Evolutionary conservation across 768 basidiomycete genomes (phyloP).

Genomic region (Coprinellus aureogranulatus): DNA sequence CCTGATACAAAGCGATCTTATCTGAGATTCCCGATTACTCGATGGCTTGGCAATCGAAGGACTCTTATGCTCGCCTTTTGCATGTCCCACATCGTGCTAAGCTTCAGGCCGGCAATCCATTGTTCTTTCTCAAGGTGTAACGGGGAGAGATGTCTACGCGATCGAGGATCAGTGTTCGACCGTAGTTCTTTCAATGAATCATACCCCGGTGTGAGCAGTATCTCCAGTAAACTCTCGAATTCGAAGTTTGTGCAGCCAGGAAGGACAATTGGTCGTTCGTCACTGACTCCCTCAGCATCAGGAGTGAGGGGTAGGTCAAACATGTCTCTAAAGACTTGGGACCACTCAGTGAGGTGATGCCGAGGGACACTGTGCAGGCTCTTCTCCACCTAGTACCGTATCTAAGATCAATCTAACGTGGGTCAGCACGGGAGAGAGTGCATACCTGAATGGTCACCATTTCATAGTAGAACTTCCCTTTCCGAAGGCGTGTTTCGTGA

Average conservation of each 20-base stretch:
- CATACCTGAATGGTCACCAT: not conserved
- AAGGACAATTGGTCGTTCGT: not conserved
- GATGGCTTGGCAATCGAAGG: not conserved
- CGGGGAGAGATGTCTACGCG: not conserved
- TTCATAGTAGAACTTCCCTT: not conserved
- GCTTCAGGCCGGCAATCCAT: not conserved
- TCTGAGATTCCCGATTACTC: not conserved
- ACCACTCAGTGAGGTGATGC: not conserved
- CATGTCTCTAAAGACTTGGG: not conserved
- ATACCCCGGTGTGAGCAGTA: not conserved
- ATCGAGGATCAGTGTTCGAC: not conserved
- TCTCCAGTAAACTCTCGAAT: not conserved
- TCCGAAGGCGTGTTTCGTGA: not conserved
- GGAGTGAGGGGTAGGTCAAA: not conserved
- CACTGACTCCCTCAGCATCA: not conserved
- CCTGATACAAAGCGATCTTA: not conserved
- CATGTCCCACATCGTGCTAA: constrained; percentile 1
- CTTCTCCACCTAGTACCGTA: not conserved
- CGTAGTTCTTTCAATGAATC: not conserved
- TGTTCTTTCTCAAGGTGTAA: not conserved
- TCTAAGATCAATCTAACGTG: not conserved
- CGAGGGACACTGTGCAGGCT: not conserved
- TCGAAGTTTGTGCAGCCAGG: not conserved
- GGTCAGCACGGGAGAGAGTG: not conserved
- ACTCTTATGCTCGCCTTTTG: not conserved